Base-by-base conservation (phyloP, 2,329 filamentous ascomycete genomes). In the Phialemoniopsis sp. region DNA sequence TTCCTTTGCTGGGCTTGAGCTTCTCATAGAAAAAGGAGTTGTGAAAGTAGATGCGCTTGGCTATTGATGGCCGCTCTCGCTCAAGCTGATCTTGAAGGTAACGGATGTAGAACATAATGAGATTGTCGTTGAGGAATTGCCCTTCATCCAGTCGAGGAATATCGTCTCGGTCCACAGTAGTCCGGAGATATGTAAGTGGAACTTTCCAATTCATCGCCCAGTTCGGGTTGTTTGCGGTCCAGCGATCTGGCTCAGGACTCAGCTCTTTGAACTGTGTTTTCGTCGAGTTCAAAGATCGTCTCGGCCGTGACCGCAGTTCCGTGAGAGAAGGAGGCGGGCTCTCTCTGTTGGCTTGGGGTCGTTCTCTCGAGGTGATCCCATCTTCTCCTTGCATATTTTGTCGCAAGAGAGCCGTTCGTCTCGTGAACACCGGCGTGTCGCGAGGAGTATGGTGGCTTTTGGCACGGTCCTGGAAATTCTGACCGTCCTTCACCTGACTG, bases 21-120 rank as follows among this genome's bases (percentile, higher is more conserved):
- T 82, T 84, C 15, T 84, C 80, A 55, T 87, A 97, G 62, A 97
- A 96, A 62, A 89, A 95, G 0, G 88, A 93, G 57, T 90, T 97
- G 68, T 95, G 91, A 50, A 95, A 86, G 57, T 94, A 88, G 4
- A 95, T 80, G 37, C 80, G 79, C 43, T 78, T 68, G 0, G 80
- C 66, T 4, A 82, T 50, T 34, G 78, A 67, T 1, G 78, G 72
- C 3, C 72, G 68, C 10, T 72, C 66, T 30, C 67, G 60, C 46
- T 80, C 73, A 29, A 85, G 59, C 32, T 74, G 63, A 41, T 75
- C 66, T 54, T 90, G 81, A 6, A 91, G 66, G 49, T 82, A 87
- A 21, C 85, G 81, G 40, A 95, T 70, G 55, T 94, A 95, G 57
- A 96, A 96, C 37, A 79, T 82, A 49, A 98, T 86, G 19, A 98